phyloP scores from a whole-genome alignment of 805 yeast genomes.

The Blastobotrys terrestris region DNA sequence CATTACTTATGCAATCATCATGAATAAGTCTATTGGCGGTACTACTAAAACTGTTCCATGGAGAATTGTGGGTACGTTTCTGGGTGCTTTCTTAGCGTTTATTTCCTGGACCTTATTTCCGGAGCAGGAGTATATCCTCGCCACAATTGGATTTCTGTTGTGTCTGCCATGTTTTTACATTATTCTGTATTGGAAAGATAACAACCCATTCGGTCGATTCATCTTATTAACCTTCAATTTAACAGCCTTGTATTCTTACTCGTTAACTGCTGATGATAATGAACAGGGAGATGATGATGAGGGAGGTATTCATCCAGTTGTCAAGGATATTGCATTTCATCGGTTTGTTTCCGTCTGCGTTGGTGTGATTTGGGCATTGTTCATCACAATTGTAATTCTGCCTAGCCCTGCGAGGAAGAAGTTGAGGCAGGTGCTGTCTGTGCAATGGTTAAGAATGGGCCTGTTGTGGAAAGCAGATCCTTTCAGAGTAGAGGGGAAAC shows the following conservation, averaged over 20 bases:
- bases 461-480: conserved; percentile 77
- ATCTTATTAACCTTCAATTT: conserved; percentile 70
- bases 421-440: conserved; percentile 56
- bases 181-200: conserved; percentile 61
- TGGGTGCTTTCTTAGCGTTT: conserved; percentile 63
- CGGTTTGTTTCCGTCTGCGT: conserved; percentile 64
- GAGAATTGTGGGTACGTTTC: conserved; percentile 59
- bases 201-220: conserved; percentile 42
- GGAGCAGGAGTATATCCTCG: conserved; percentile 48
- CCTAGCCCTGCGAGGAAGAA: conserved; percentile 74
- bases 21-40: conserved; percentile 81
- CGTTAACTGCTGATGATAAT: conserved; percentile 53
- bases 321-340: conserved; percentile 71
- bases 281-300: conserved; percentile 45
- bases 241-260: conserved; percentile 70
- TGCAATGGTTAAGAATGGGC: conserved; percentile 76
- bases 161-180: conserved; percentile 42
- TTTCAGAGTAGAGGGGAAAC: conserved; percentile 21
- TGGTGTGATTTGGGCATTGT: conserved; percentile 73
- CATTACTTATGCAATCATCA: conserved; percentile 74
- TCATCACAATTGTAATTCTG: conserved; percentile 56
- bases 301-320: conserved; percentile 63
- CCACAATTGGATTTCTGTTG: conserved; percentile 40
- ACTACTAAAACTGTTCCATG: conserved; percentile 59
- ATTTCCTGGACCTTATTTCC: conserved; percentile 52